Base-by-base conservation (phyloP, 169 alveolate species). In the Plasmodium gaboni region DNA sequence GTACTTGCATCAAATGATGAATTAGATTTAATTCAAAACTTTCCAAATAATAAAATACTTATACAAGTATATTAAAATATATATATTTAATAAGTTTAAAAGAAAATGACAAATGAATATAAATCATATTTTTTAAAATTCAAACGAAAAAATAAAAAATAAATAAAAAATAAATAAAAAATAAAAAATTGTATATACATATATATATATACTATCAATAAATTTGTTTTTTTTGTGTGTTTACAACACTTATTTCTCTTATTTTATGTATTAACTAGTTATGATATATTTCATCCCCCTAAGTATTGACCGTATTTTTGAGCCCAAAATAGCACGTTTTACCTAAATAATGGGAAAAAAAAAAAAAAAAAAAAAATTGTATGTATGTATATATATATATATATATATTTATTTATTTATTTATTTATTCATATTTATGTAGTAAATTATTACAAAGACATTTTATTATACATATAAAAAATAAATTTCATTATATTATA, bases 1-100 rank as follows among this genome's bases (percentile, higher is more conserved):
- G 91, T 83, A 2, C 63, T 83, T 8, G 91, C 91, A 44, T 51
- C 85, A 83, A 83, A 83, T 83, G 91, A 50, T 6, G 91, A 83
- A 67, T 48, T 83, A 22, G 83, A 83, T 10, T 60, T 83, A 61
- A 68, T 19, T 26, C 91, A 83, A 46, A 83, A 67, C 13, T 83
- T 13, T 68, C 91, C 91, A 13, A 51, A 68, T 61, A 53, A 71
- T 19, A 83, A 32, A 38, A 83, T 83, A 51, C 61, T 68, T 61
- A 83, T 83, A 53, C 73, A 67, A 28, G 85, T 83, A 68, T 68
- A 32, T 15, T 55, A 26, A 68, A 78, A 68, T 44, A 55, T 15
- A 46, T 19, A 19, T 19, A 19, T 19, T 19, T 19, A 19, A 19
- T 19, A 19, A 19, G 22, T 19, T 19, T 19, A 19, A 19, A 19